Evolutionary conservation across 257 asterid species (phyloP), one percentile per base, ranked within the genome.

Genomic region (Jacaranda copaia): DNA sequence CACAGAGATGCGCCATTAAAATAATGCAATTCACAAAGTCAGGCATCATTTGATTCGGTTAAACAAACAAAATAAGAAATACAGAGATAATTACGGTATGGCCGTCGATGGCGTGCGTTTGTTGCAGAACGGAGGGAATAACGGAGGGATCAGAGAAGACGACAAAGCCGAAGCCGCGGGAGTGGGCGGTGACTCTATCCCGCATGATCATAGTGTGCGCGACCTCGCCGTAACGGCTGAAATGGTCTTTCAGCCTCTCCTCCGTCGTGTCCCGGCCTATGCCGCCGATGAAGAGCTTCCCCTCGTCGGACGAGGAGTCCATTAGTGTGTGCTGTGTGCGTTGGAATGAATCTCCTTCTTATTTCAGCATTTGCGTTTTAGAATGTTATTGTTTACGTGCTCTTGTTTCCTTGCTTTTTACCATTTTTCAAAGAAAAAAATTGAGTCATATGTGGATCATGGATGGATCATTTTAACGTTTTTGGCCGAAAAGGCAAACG

Each of bases 121-220:
- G 84, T 19, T 64, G 75, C 13, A 85, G 81, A 39, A 82, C 73
- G n/a, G 81, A 69, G 52, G 80, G 86, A 16, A 78, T 69, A n/a
- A 82, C 58, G 18, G 75, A 67, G 63, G 89, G 87, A 76, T 85
- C 84, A 56, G 84, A 58, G 76, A 81, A 82, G 42, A 56, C 83
- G 67, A 85, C 83, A 63, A 82, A 82, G 59, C 83, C 87, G 71
- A 85, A 85, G 19, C 89, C 89, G 18, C 81, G 77, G 13, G 85
- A 77, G 43, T 77, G 66, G 7, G 80, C 73, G 68, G 83, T 73
- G 70, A 48, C 8, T 53, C 80, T 82, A 25, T 82, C 83, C n/a
- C 79, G 81, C 77, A 75, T 75, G 74, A 80, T 74, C 56, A 74
- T 74, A 25, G 83, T 70, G 16, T 74, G 85, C 35, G 72, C 79